phyloP scores from a whole-genome alignment of 148 eudicot species.

The Suaeda aralocaspica region DNA sequence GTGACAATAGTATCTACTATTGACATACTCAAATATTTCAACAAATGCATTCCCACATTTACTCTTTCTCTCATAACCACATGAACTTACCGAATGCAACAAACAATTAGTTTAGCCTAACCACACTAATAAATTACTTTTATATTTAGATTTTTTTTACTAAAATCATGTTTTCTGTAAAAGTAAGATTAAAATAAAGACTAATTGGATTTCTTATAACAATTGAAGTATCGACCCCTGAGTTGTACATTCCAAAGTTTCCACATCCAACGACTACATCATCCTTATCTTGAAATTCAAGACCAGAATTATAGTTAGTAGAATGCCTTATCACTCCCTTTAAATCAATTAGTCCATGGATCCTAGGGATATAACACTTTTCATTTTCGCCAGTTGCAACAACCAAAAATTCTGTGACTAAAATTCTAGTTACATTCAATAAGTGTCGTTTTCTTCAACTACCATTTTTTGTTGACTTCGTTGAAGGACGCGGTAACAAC shows the following conservation, averaged over 20 bases:
- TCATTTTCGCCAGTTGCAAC: conserved; percentile 40
- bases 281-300: conserved; percentile 8
- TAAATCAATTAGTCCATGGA: conserved; percentile 28
- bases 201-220: conserved; percentile 37
- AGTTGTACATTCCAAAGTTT: conserved; percentile 41
- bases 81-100: no score
- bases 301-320: conserved; percentile 33
- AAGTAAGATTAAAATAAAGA: not conserved
- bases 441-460: conserved; percentile 9
- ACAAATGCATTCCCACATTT: conserved; percentile 23
- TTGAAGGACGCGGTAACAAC: conserved; percentile 32
- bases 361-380: conserved; percentile 20
- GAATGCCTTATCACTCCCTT: conserved; percentile 37
- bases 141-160: not conserved
- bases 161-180: not conserved
- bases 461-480: conserved; percentile 26
- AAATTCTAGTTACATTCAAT: conserved; percentile 9
- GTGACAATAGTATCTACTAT: conserved; percentile 20
- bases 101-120: no score
- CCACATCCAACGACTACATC: conserved; percentile 49
- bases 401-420: conserved; percentile 26
- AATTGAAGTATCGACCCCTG: conserved; percentile 38
- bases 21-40: conserved; percentile 21
- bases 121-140: no score
- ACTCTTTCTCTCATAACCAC: conserved; percentile 23